phyloP scores from a whole-genome alignment of 768 basidiomycete genomes.

The Suillus tomentosus region DNA sequence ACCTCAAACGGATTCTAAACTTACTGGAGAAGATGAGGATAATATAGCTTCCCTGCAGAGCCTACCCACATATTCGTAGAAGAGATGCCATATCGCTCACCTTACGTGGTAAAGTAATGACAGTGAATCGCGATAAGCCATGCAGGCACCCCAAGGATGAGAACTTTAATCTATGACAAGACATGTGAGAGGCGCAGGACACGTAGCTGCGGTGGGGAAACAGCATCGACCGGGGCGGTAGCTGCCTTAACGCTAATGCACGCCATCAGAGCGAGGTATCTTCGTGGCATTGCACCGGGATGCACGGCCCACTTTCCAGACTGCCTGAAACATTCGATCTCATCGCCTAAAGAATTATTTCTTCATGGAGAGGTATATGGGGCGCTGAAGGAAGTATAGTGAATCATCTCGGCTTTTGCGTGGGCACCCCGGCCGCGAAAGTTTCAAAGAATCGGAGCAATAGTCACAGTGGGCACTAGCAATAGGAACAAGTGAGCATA shows the following conservation, averaged over 20 bases:
- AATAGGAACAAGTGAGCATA: background rate
- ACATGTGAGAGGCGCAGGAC: background rate
- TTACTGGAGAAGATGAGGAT: background rate
- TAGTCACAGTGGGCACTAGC: background rate
- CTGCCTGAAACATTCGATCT: background rate
- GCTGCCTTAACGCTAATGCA: background rate
- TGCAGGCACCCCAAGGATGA: background rate
- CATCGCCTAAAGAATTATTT: background rate
- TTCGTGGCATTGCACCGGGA: background rate
- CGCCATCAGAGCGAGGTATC: background rate
- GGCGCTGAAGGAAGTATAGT: background rate
- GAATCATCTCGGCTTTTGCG: background rate
- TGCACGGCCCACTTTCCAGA: background rate
- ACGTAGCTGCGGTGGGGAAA: background rate
- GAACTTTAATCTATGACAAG: background rate
- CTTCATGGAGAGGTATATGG: background rate
- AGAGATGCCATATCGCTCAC: background rate
- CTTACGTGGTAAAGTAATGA: too few species aligned
- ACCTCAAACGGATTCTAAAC: background rate
- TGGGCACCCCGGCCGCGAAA: background rate
- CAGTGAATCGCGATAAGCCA: background rate
- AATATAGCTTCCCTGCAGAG: background rate
- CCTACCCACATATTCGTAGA: background rate
- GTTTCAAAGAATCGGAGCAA: background rate
- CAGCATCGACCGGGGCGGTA: background rate